Evolutionary conservation across 2,329 filamentous ascomycete species (phyloP).

Genomic region (Didymella exigua): DNA sequence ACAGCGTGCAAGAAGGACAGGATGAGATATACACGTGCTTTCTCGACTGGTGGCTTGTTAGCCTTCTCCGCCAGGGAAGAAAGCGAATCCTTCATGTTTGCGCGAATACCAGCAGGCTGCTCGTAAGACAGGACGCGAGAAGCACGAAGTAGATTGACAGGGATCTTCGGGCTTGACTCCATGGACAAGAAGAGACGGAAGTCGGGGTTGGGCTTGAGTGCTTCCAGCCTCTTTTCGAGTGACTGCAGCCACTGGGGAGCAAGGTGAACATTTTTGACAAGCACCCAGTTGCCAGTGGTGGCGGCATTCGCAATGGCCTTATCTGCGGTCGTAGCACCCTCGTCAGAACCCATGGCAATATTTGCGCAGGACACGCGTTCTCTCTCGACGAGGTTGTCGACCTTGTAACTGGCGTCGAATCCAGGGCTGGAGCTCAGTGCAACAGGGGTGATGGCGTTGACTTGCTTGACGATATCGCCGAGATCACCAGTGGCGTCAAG

Average conservation of each 20-base stretch:
- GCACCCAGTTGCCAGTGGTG: conserved; percentile 90
- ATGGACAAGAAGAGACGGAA: conserved; percentile 97
- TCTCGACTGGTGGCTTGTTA: conserved; percentile 84
- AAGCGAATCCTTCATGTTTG: conserved; percentile 98
- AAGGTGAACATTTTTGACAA: conserved; percentile 98
- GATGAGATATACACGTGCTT: conserved; percentile 85
- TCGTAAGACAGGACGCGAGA: conserved; percentile 97
- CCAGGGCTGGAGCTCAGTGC: conserved; percentile 93
- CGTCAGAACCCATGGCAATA: conserved; percentile 98
- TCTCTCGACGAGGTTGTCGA: conserved; percentile 89
- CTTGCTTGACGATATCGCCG: conserved; percentile 80
- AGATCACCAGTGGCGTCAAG: conserved; percentile 87
- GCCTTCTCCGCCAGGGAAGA: conserved; percentile 78
- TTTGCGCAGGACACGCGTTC: conserved; percentile 85
- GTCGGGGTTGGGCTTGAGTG: conserved; percentile 88
- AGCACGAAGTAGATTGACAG: conserved; percentile 90
- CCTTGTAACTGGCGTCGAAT: conserved; percentile 99
- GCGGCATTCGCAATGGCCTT: conserved; percentile 94
- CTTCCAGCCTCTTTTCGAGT: conserved; percentile 94
- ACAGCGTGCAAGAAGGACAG: conserved; percentile 95
- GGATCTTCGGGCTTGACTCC: conserved; percentile 96
- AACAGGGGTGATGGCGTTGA: conserved; percentile 82
- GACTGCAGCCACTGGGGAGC: conserved; percentile 96
- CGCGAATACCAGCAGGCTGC: conserved; percentile 92
- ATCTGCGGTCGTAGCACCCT: conserved; percentile 89